Evolutionary conservation across 2,329 filamentous ascomycete species (phyloP).

Genomic region (Aspergillus brasiliensis): DNA sequence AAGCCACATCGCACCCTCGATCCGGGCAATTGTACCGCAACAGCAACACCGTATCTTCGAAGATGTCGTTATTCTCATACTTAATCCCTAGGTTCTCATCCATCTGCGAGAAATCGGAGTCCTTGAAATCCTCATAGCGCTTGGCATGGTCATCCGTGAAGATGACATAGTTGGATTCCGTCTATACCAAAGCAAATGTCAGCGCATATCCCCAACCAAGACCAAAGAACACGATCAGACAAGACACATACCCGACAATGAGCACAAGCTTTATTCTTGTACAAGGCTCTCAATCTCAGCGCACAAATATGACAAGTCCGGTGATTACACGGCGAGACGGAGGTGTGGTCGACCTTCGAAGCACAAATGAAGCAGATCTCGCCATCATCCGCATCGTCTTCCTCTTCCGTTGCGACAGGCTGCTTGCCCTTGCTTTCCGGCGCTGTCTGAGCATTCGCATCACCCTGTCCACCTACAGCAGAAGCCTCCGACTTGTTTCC

Average conservation of each 20-base stretch:
- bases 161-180: conserved; percentile 68
- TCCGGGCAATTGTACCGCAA: conserved; percentile 96
- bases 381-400: conserved; percentile 61
- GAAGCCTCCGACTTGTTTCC: conserved; percentile 20
- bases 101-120: conserved; percentile 71
- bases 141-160: conserved; percentile 86
- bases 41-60: conserved; percentile 84
- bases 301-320: conserved; percentile 96
- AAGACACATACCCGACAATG: conserved; percentile 75
- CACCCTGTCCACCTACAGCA: conserved; percentile 32
- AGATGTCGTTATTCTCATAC: conserved; percentile 85
- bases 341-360: conserved; percentile 81
- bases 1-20: conserved; percentile 78
- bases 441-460: conserved; percentile 48
- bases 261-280: conserved; percentile 95
- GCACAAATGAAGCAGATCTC: conserved; percentile 98
- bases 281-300: conserved; percentile 84
- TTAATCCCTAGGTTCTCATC: conserved; percentile 89
- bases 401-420: conserved; percentile 24
- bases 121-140: conserved; percentile 79
- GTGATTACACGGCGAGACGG: conserved; percentile 93
- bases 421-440: conserved; percentile 35
- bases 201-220: conserved; percentile 2
- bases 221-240: neutral
- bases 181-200: conserved; percentile 29